Conservation (phyloP, 371 early-diverging fungal species). For the Mortierella sp. region DNA sequence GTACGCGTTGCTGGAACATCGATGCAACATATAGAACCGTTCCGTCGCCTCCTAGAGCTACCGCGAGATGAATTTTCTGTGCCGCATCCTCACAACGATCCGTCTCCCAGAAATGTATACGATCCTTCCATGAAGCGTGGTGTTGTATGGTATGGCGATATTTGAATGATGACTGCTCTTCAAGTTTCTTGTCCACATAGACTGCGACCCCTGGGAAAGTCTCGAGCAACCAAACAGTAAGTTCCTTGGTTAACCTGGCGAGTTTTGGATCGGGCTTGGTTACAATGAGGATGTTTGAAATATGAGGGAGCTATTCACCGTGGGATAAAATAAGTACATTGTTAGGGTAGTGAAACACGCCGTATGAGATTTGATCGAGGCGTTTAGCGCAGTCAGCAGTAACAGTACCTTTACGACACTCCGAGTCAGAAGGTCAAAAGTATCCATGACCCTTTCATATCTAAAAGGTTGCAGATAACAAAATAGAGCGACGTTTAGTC, state of each 20-base stretch:
- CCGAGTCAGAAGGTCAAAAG: conserved; percentile 34
- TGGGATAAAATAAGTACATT: not conserved
- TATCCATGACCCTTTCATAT: conserved; percentile 53
- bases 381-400: too few species aligned
- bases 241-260: conserved; percentile 81
- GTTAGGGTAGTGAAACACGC: too few species aligned
- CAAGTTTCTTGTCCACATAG: conserved; percentile 62
- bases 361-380: not conserved
- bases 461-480: conserved; percentile 1
- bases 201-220: conserved; percentile 50
- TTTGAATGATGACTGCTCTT: conserved; percentile 59
- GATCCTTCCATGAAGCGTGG: conserved; percentile 50
- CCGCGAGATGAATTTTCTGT: conserved; percentile 59
- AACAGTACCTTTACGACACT: conserved; percentile 44
- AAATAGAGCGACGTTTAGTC: not conserved
- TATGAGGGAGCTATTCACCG: conserved; percentile 35
- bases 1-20: conserved; percentile 89
- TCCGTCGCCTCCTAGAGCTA: conserved; percentile 87
- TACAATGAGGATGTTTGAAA: conserved; percentile 75
- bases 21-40: conserved; percentile 88
- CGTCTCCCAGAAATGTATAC: conserved; percentile 68
- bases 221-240: conserved; percentile 82
- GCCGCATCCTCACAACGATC: conserved; percentile 59
- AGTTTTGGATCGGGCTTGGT: conserved; percentile 90
- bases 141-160: conserved; percentile 53